phyloP scores from a whole-genome alignment of 176 grass and related monocot genomes.

The Ananas comosus region DNA sequence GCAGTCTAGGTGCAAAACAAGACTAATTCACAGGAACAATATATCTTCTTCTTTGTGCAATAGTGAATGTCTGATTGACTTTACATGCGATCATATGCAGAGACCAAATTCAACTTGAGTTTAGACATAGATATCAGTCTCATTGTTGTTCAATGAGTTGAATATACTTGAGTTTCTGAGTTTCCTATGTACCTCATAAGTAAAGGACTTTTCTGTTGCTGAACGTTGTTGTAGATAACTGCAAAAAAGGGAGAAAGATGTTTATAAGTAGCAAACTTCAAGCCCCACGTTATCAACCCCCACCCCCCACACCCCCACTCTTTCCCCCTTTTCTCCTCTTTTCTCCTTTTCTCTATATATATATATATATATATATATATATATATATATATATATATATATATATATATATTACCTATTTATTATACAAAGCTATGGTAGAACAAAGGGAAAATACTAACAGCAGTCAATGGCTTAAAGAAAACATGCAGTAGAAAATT shows the following conservation, averaged over 20 bases:
- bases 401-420: too few species aligned
- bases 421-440: too few species aligned
- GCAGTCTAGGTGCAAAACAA: neutral
- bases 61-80: neutral
- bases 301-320: too few species aligned
- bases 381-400: too few species aligned
- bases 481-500: neutral
- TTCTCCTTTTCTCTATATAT: too few species aligned
- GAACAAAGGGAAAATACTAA: neutral
- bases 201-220: conserved; percentile 51
- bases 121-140: neutral
- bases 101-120: neutral
- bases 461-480: neutral
- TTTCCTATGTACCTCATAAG: conserved; percentile 64
- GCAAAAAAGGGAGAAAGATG: conserved; percentile 15
- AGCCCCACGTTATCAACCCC: neutral
- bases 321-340: too few species aligned
- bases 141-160: neutral
- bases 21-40: neutral
- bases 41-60: neutral
- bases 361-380: too few species aligned
- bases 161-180: neutral
- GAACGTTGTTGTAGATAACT: conserved; percentile 78
- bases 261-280: conserved; percentile 3
- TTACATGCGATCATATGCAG: neutral